Percentiles rank a stretch among this genome's conserved stretches.
Conservation (phyloP, 2,329 filamentous ascomycete species). For the Diaporthe citriasiana region DNA sequence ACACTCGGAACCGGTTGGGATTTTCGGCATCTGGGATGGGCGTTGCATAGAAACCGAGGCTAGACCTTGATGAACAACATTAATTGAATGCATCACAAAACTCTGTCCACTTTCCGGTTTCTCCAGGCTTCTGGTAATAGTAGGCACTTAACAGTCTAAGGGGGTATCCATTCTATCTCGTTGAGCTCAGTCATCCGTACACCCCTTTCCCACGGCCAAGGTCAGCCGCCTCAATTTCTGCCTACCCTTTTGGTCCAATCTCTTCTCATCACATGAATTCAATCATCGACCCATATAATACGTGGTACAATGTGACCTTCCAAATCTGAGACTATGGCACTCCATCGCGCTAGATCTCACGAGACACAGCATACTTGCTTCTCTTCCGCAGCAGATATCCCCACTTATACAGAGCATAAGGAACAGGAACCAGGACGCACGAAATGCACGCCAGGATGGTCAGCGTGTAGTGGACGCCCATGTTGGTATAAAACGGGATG, state of each 20-base stretch:
- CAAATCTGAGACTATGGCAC: fast-evolving
- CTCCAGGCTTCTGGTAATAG: no score
- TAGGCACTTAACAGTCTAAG: background rate
- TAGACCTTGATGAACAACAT: conserved; percentile 20
- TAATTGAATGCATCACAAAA: conserved; percentile 1
- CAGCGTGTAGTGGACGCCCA: conserved; percentile 52
- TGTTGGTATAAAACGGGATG: conserved; percentile 52
- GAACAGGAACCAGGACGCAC: conserved; percentile 48
- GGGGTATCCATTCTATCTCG: background rate
- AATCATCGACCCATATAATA: background rate
- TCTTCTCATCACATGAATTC: no score
- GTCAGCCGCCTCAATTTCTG: background rate
- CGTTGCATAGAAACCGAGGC: conserved; percentile 25
- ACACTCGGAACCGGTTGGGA: background rate
- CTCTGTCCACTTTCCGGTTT: fast-evolving
- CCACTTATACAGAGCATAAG: conserved; percentile 49
- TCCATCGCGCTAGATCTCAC: conserved; percentile 7
- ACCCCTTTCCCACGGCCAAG: fast-evolving
- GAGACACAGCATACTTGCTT: conserved; percentile 41
- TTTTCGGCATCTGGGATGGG: conserved; percentile 24
- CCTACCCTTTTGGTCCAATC: background rate
- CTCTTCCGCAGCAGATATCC: conserved; percentile 41
- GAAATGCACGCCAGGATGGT: conserved; percentile 52
- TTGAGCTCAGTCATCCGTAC: no score
- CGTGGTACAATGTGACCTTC: no score